phyloP scores from a whole-genome alignment of 495 filamentous ascomycete species.

The Cenococcum geophilum region DNA sequence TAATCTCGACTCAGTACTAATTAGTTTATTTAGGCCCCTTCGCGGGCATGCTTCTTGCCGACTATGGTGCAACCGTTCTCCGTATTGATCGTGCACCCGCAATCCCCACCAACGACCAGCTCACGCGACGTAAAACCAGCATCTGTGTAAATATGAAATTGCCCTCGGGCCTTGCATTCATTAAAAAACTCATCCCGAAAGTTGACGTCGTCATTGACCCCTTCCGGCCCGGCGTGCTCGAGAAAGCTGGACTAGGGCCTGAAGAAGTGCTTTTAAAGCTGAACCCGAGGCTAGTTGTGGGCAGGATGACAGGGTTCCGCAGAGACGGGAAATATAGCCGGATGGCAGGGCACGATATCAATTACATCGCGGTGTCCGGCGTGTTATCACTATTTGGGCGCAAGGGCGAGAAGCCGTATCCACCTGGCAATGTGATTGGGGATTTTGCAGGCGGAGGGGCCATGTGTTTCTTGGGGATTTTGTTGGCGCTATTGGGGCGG shows the following conservation, averaged over 20 bases:
- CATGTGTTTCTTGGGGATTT: slow-evolving; percentile 60
- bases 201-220: slow-evolving; percentile 87
- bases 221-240: slow-evolving; percentile 83
- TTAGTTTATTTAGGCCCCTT: slow-evolving; percentile 61
- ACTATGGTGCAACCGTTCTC: slow-evolving; percentile 81
- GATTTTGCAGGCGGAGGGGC: slow-evolving; percentile 93
- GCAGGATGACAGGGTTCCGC: slow-evolving; percentile 81
- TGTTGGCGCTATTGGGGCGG: slow-evolving; percentile 54
- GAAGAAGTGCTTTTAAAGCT: slow-evolving; percentile 50
- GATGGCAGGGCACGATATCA: slow-evolving; percentile 98
- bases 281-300: slow-evolving; percentile 77
- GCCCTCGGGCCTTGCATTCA: slow-evolving; percentile 51
- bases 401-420: slow-evolving; percentile 58
- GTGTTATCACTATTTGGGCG: slow-evolving; percentile 71
- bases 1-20: neutral
- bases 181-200: slow-evolving; percentile 55
- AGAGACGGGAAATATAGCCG: slow-evolving; percentile 73
- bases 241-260: slow-evolving; percentile 71
- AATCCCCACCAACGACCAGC: slow-evolving; percentile 54
- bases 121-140: slow-evolving; percentile 73
- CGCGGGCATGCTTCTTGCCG: slow-evolving; percentile 78
- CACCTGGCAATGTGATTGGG: slow-evolving; percentile 76
- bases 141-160: slow-evolving; percentile 73
- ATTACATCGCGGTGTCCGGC: slow-evolving; percentile 87
- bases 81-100: slow-evolving; percentile 67